These are phyloP conservation scores for Hypoxylon sp. DNA, from an alignment of 2,329 filamentous ascomycete genomes.

Conservation along the genomic window DNA sequence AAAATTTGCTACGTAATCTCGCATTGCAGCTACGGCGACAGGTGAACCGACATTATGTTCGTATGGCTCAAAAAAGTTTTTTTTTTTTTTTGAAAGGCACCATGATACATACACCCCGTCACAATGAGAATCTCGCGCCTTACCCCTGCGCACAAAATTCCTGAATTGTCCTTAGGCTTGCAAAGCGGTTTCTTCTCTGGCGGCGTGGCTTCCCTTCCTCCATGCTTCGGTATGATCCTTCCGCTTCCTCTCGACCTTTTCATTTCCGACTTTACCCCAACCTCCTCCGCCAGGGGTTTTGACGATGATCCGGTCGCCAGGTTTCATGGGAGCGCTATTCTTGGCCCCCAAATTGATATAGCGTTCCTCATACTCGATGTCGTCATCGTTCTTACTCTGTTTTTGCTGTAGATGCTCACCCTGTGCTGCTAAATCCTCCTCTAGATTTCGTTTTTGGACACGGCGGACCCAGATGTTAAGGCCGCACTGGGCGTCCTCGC, in stretches of 20 bases:
- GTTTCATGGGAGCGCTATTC: constrained; percentile 82
- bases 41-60: not conserved
- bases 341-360: constrained; percentile 83
- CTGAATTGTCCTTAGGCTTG: constrained; percentile 58
- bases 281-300: constrained; percentile 84
- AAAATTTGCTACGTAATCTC: constrained; percentile 22
- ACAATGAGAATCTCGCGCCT: constrained; percentile 2
- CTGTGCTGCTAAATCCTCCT: constrained; percentile 53
- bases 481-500: constrained; percentile 82
- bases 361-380: constrained; percentile 69
- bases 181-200: constrained; percentile 71
- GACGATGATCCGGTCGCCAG: constrained; percentile 83
- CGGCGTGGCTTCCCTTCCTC: constrained; percentile 71
- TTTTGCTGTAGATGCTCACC: constrained; percentile 42
- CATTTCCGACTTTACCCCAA: constrained; percentile 75
- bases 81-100: not conserved
- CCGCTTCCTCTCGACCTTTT: constrained; percentile 65
- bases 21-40: not conserved
- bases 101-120: constrained; percentile 23
- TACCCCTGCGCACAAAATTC: constrained; percentile 2
- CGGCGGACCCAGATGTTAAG: constrained; percentile 90
- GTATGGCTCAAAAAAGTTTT: not conserved
- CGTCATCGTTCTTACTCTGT: constrained; percentile 41
- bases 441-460: constrained; percentile 71
- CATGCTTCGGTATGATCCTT: constrained; percentile 70